Conservation (phyloP, 805 yeast species). For the Suhomyces faveliae region DNA sequence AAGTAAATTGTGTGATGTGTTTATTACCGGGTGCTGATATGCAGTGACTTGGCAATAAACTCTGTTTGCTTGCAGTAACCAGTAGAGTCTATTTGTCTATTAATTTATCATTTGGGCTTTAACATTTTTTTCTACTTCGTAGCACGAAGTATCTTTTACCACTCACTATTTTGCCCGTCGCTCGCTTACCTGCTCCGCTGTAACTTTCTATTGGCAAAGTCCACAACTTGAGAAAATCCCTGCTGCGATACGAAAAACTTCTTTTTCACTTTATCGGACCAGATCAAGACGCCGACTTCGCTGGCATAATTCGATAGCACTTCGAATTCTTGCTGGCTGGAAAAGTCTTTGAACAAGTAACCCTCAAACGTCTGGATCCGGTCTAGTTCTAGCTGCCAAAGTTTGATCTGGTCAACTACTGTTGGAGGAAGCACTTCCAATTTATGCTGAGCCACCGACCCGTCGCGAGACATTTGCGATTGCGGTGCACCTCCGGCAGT, state of each 20-base stretch:
- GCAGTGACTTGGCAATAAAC: too few species aligned
- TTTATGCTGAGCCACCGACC: constrained; percentile 45
- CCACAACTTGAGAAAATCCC: constrained; percentile 88
- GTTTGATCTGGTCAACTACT: constrained; percentile 90
- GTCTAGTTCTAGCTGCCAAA: constrained; percentile 96
- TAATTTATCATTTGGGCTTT: not conserved
- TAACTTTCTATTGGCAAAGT: constrained; percentile 69
- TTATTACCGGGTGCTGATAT: too few species aligned
- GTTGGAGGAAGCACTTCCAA: constrained; percentile 84
- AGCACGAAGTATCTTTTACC: not conserved
- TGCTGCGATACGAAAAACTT: constrained; percentile 85
- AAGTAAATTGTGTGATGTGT: too few species aligned
- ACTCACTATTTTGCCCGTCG: not conserved
- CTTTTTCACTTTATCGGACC: constrained; percentile 71
- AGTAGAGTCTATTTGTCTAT: not conserved
- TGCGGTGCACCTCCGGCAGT: constrained; percentile 44
- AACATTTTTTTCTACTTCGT: not conserved
- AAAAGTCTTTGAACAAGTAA: constrained; percentile 81
- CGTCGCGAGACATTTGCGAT: constrained; percentile 21
- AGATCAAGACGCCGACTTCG: constrained; percentile 87
- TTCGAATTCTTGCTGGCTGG: constrained; percentile 73
- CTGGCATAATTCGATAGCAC: constrained; percentile 72
- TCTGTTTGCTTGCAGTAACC: not conserved
- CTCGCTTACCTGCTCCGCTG: constrained; percentile 10
- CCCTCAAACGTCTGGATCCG: constrained; percentile 87